Evolutionary conservation across 192 early-diverging fungal species (phyloP), one percentile per base, ranked within the genome.

Genomic region (Backusella australiensis): DNA sequence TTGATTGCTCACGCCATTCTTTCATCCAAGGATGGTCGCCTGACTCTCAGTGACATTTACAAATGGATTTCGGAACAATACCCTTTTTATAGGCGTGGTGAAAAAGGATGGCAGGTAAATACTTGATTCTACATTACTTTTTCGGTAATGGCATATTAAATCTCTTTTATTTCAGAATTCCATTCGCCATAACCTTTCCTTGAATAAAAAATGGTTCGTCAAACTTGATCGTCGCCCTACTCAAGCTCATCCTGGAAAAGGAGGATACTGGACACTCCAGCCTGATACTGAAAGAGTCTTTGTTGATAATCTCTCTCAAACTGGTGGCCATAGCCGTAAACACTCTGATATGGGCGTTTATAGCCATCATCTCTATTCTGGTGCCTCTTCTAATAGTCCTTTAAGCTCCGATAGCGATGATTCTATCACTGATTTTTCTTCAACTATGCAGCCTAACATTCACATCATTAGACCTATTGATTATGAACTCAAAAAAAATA

Each of bases 41-140:
- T 96, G 74, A 95, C 95, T 3, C 82, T 97, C 15, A 89, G 88
- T 36, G 94, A 96, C 38, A 95, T 97, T 35, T 97, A 97, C 81
- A 78, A 88, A n/a, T 94, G 93, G 85, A 90, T 95, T 15, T 87
- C 87, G 68, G 80, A 82, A 3, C 81, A 90, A 52, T 94, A 93
- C 68, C 93, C 93, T 1, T 94, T 89, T 77, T 87, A 88, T 74
- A 88, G 89, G 44, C 87, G 86, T 1, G 91, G 91, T 3, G 68
- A 73, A 32, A 71, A 77, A 8, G 94, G 94, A 6, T 97, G 96
- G 96, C 93, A 91, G 91, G 92, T 90, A 83, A 79, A 77, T 49
- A 69, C 42, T 21, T 59, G 32, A 36, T 34, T 67, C 4, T 21
- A 3, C 15, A 32, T 63, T 3, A 12, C 8, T 29, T 29, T 59